Percentiles rank a stretch among this genome's conserved stretches.
These are phyloP conservation scores for Penicillium sp. DNA, from an alignment of 2,329 filamentous ascomycete species.

Conservation along the genomic window DNA sequence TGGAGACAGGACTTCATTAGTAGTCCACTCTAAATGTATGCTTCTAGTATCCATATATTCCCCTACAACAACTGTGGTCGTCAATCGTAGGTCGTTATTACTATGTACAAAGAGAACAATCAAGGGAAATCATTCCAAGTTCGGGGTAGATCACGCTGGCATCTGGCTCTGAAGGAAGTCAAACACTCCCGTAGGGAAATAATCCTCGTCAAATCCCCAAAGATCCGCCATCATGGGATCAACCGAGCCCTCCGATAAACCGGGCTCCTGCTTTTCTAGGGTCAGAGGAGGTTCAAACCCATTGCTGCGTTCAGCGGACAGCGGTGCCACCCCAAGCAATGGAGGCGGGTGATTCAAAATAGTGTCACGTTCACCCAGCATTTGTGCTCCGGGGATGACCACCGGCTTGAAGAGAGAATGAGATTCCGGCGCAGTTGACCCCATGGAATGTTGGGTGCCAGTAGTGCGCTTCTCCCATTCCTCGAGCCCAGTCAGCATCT, in stretches of 20 bases:
- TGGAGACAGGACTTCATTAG: neutral
- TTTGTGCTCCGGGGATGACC: conserved; percentile 35
- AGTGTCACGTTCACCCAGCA: conserved; percentile 35
- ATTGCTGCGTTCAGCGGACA: conserved; percentile 39
- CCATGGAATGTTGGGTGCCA: conserved; percentile 18
- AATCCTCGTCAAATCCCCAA: conserved; percentile 42
- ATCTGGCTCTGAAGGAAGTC: conserved; percentile 42
- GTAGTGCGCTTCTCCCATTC: conserved; percentile 38
- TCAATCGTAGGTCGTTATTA: conserved; percentile 5
- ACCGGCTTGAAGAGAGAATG: conserved; percentile 36
- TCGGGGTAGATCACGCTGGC: conserved; percentile 29
- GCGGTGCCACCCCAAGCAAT: conserved; percentile 35
- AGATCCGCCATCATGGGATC: conserved; percentile 42
- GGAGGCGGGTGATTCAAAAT: conserved; percentile 37
- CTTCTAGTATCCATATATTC: neutral
- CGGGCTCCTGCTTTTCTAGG: conserved; percentile 23
- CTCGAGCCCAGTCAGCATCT: conserved; percentile 40
- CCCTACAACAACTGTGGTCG: conserved; percentile 6
- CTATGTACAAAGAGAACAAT: conserved; percentile 14
- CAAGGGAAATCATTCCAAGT: neutral
- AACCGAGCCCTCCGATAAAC: conserved; percentile 36
- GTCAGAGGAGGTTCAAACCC: conserved; percentile 19
- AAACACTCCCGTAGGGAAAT: conserved; percentile 42
- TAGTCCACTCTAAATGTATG: neutral
- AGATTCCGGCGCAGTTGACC: conserved; percentile 23